Percentiles rank a stretch among this genome's conserved stretches.
Evolutionary conservation across 768 basidiomycete genomes (phyloP).

Genomic region (Leccinum rimulosum): DNA sequence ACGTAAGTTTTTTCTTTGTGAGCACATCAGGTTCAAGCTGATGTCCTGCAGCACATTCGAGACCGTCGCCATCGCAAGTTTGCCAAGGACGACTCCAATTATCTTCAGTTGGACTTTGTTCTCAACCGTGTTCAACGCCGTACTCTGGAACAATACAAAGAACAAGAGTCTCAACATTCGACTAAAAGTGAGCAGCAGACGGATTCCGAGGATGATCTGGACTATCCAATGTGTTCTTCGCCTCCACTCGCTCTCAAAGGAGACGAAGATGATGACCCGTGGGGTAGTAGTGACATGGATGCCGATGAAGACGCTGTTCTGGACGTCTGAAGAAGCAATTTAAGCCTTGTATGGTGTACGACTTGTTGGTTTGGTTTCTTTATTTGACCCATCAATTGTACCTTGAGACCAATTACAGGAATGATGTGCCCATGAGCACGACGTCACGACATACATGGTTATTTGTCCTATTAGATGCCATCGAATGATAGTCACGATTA

Average conservation of each 20-base stretch:
- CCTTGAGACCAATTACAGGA: conserved; percentile 10
- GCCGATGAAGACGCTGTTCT: conserved; percentile 18
- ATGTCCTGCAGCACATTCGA: conserved; percentile 58
- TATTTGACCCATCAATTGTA: conserved; percentile 21
- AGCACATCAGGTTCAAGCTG: conserved; percentile 1
- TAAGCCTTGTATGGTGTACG: conserved; percentile 11
- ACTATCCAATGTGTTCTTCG: conserved; percentile 22
- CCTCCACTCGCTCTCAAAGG: conserved; percentile 5
- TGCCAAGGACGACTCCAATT: conserved; percentile 75
- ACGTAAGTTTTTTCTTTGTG: conserved; percentile 42
- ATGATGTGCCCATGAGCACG: neutral
- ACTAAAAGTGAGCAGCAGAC: conserved; percentile 7
- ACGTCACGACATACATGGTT: neutral
- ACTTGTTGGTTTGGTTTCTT: conserved; percentile 22
- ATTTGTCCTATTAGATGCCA: neutral
- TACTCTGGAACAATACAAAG: conserved; percentile 27
- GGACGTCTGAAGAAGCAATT: conserved; percentile 17
- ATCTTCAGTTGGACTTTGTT: conserved; percentile 71
- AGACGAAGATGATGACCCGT: conserved; percentile 20
- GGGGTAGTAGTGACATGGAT: conserved; percentile 20
- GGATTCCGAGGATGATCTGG: conserved; percentile 16
- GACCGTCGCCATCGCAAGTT: conserved; percentile 79
- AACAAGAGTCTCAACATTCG: conserved; percentile 24
- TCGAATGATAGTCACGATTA: neutral
- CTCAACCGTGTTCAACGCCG: conserved; percentile 60